These are phyloP conservation scores for Phtheirospermum japonicum DNA, from an alignment of 257 asterid genomes.

Conservation along the genomic window DNA sequence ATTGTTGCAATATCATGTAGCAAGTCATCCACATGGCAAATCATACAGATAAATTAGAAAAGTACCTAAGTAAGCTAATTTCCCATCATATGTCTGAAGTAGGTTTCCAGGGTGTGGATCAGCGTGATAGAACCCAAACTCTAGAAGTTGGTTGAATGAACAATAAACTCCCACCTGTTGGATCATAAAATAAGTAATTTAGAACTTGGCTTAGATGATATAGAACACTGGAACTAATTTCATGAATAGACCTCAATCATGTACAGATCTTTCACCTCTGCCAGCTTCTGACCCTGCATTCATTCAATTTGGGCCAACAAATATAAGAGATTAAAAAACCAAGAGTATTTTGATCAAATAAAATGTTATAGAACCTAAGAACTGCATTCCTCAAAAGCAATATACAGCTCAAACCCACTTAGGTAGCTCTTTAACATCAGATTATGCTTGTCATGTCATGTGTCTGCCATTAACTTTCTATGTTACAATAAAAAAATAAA, in stretches of 20 bases:
- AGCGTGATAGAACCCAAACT: slow-evolving; percentile 94
- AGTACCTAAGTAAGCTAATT: slow-evolving; percentile 93
- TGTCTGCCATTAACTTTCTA: slow-evolving; percentile 19
- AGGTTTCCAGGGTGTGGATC: slow-evolving; percentile 99
- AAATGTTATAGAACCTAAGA: slow-evolving; percentile 2
- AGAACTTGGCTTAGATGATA: slow-evolving; percentile 10
- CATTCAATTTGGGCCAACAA: slow-evolving; percentile 13
- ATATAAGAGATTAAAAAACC: slow-evolving; percentile 11
- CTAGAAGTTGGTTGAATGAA: slow-evolving; percentile 96
- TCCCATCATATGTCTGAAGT: slow-evolving; percentile 87
- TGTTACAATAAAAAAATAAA: neutral
- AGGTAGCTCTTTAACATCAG: slow-evolving; percentile 8
- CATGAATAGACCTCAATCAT: slow-evolving; percentile 73
- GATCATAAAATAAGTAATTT: slow-evolving; percentile 18
- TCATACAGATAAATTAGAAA: slow-evolving; percentile 25
- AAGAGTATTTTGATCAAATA: neutral
- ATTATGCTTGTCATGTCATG: slow-evolving; percentile 18
- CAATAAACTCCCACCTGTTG: slow-evolving; percentile 95
- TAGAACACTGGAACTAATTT: slow-evolving; percentile 24
- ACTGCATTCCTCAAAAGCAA: slow-evolving; percentile 5
- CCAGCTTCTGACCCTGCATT: slow-evolving; percentile 84
- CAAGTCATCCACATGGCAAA: slow-evolving; percentile 21
- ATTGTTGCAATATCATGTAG: slow-evolving; percentile 22
- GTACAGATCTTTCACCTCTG: slow-evolving; percentile 82
- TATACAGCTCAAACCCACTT: slow-evolving; percentile 1